These are phyloP conservation scores for Cryptomeria japonica DNA, from an alignment of 75 land plant species.

Conservation along the genomic window DNA sequence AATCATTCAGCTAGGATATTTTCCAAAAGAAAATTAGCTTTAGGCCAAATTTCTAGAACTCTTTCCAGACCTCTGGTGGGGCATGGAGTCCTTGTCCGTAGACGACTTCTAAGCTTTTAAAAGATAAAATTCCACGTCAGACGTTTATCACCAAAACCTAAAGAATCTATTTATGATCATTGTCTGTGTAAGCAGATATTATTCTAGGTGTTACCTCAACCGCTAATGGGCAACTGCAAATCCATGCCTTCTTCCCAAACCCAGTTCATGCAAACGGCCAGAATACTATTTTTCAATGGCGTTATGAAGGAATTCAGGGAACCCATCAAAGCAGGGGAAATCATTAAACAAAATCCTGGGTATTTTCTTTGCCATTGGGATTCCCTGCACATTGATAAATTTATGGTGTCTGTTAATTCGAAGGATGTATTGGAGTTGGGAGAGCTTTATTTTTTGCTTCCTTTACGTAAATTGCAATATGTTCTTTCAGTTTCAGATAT, in stretches of 20 bases:
- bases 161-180: background rate
- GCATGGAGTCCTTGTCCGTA: too few relatives aligned
- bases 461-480: background rate
- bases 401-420: background rate
- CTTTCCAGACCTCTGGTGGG: too few relatives aligned
- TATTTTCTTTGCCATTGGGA: constrained; percentile 28
- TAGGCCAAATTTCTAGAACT: too few relatives aligned
- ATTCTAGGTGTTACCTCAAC: background rate
- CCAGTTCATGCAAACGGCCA: background rate
- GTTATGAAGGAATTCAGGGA: constrained; percentile 21
- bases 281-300: constrained; percentile 24
- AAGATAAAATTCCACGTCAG: too few relatives aligned
- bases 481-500: background rate
- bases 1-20: too few relatives aligned
- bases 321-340: constrained; percentile 8
- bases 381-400: constrained; percentile 14
- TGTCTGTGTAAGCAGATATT: too few relatives aligned
- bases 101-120: too few relatives aligned
- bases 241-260: background rate
- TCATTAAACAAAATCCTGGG: constrained; percentile 16
- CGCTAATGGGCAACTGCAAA: background rate
- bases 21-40: too few relatives aligned
- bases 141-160: too few relatives aligned
- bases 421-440: constrained; percentile 3
- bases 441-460: background rate